Percentiles rank a stretch among this genome's conserved stretches.
Evolutionary conservation across 2,329 filamentous ascomycete genomes (phyloP).

Genomic region (Calonectria ilicicola): DNA sequence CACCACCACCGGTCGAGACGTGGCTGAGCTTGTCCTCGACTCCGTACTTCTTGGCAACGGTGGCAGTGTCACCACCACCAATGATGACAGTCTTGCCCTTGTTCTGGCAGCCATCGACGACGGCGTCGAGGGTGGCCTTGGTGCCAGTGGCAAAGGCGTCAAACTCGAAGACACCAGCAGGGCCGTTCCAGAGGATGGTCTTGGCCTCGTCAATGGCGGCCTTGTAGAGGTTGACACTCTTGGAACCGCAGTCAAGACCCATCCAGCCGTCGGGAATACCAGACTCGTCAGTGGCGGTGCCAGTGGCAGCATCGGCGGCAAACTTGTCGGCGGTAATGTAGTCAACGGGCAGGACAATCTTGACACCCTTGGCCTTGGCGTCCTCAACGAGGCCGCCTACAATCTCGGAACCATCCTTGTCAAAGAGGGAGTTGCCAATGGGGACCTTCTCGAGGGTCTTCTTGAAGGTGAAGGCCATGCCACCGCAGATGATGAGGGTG

Average conservation of each 20-base stretch:
- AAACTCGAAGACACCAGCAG: conserved; percentile 97
- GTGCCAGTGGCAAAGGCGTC: conserved; percentile 94
- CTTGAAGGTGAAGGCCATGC: conserved; percentile 99
- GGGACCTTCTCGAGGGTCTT: conserved; percentile 93
- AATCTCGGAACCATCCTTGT: conserved; percentile 93
- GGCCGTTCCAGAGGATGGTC: conserved; percentile 99
- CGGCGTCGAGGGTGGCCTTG: conserved; percentile 91
- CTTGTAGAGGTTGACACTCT: conserved; percentile 91
- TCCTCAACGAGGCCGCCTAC: conserved; percentile 90
- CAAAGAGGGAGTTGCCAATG: conserved; percentile 93
- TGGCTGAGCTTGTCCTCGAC: conserved; percentile 98
- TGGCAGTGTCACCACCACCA: conserved; percentile 97
- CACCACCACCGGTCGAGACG: conserved; percentile 96
- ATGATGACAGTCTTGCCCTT: conserved; percentile 97
- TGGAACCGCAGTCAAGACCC: conserved; percentile 93
- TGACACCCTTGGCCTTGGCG: conserved; percentile 95
- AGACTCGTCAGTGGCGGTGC: conserved; percentile 84
- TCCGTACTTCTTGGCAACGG: conserved; percentile 96
- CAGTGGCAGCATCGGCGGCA: conserved; percentile 82
- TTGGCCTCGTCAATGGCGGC: conserved; percentile 87
- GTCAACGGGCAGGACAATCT: conserved; percentile 93
- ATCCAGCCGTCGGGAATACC: conserved; percentile 98
- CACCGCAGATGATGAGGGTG: conserved; percentile 95
- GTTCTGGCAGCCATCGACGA: conserved; percentile 79
- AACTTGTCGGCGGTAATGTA: conserved; percentile 98